Percentiles rank a stretch among this genome's conserved stretches.
These are phyloP conservation scores for Aspergillus terreus DNA, from an alignment of 2,329 filamentous ascomycete genomes.

Conservation along the genomic window DNA sequence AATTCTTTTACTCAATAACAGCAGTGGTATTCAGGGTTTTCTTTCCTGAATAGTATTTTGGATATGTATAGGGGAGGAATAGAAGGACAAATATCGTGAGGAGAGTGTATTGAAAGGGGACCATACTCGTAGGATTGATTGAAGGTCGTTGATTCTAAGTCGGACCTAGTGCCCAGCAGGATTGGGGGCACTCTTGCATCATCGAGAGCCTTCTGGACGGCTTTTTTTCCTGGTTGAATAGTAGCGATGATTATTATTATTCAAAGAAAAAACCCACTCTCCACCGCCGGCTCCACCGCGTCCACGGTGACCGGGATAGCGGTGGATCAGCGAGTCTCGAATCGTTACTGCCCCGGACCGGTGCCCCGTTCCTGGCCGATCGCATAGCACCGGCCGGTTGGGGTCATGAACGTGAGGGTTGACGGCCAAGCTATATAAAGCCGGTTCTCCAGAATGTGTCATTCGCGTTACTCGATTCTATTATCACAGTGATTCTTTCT, in stretches of 20 bases:
- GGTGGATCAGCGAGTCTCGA: conserved; percentile 9
- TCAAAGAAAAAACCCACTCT: neutral
- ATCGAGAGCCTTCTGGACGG: neutral
- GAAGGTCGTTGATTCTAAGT: neutral
- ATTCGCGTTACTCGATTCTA: no score
- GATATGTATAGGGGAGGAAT: neutral
- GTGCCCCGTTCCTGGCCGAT: conserved; percentile 23
- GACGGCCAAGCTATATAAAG: neutral
- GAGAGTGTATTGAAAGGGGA: neutral
- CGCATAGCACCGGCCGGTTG: conserved; percentile 21
- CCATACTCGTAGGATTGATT: neutral
- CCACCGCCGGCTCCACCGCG: neutral
- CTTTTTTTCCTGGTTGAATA: no score
- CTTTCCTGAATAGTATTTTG: no score
- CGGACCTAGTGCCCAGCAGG: neutral
- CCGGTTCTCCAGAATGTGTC: no score
- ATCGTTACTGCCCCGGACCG: conserved; percentile 17
- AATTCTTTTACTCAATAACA: neutral
- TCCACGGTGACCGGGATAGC: neutral
- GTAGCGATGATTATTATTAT: no score
- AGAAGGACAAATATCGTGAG: neutral
- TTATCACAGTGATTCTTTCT: neutral
- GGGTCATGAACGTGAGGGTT: neutral
- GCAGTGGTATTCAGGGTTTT: no score
- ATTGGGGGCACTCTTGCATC: neutral